Evolutionary conservation across 176 grass and related monocot genomes (phyloP), one percentile per base, ranked within the genome.

Genomic region (Zea mays): DNA sequence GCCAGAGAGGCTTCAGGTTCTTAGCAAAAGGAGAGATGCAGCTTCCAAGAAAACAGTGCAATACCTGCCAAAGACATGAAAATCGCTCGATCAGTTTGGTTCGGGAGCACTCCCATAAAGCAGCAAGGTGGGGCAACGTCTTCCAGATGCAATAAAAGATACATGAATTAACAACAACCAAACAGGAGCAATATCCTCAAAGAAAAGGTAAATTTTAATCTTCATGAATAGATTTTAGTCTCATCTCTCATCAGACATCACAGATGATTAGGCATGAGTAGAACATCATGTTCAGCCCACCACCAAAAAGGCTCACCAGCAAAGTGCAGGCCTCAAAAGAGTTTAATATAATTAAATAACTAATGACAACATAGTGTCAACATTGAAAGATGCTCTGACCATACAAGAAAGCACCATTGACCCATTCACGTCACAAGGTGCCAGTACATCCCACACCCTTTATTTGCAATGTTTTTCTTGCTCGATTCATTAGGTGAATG

Each of bases 291-390:
- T 60, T 76, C 37, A 74, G 12, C 13, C 41, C 35, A 60, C 41
- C 65, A 7, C 17, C 12, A 5, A 57, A 65, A 71, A 39, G 65
- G 65, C 10, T 71, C 46, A 64, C 56, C 38, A 8, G 10, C 7
- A 16, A 82, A 86, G 56, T 76, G 54, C 67, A 81, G 64, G 16
- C 59, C n/a, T 21, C 46, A 65, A 73, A 63, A 73, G 58, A n/a
- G 33, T 43, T 77, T 67, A 59, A 49, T 51, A 41, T 61, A 60
- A 44, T 56, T 40, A 83, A 35, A 13, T 67, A 48, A 37, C 17
- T n/a, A 17, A 67, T 84, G 86, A 80, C 63, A 62, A 56, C 69
- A 79, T 79, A 33, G 45, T 80, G 45, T 74, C 54, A 79, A 69
- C 54, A 84, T 45, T 67, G 13, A 36, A 55, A 16, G 56, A 13